A percentile compares a stretch with the other conserved stretches of the same genome.
Evolutionary conservation across 2,329 filamentous ascomycete genomes (phyloP).

Genomic region (Dactylonectria macrodidyma): DNA sequence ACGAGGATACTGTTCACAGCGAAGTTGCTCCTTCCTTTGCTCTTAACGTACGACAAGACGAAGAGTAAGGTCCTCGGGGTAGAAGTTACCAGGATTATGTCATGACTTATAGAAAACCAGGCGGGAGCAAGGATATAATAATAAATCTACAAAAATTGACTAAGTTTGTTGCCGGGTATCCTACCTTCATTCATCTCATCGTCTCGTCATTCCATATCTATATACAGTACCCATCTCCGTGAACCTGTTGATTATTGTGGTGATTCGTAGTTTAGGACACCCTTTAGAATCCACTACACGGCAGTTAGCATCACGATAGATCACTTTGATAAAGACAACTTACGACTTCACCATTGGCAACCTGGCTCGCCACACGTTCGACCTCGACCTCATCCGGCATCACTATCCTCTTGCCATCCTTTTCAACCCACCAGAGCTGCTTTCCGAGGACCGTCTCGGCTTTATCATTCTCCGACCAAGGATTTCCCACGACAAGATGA

Average conservation of each 20-base stretch:
- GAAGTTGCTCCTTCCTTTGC: too few species aligned
- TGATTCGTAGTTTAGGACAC: slow-evolving; percentile 62
- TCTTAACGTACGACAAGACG: too few species aligned
- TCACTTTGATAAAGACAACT: slow-evolving; percentile 43
- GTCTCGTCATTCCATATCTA: slow-evolving; percentile 31
- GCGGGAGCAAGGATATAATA: background rate
- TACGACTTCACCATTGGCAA: slow-evolving; percentile 88
- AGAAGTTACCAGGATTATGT: background rate
- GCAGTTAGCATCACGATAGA: slow-evolving; percentile 19
- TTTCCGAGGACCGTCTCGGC: slow-evolving; percentile 73
- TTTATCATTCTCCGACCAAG: slow-evolving; percentile 80
- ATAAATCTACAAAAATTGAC: background rate
- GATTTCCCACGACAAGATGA: slow-evolving; percentile 82
- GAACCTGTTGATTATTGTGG: background rate
- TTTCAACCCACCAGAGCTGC: slow-evolving; percentile 87
- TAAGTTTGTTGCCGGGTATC: slow-evolving; percentile 4
- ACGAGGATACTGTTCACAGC: too few species aligned
- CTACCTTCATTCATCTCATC: slow-evolving; percentile 22
- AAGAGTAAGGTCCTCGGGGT: too few species aligned
- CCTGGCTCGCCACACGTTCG: slow-evolving; percentile 78
- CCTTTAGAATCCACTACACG: slow-evolving; percentile 75
- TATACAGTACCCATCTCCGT: background rate
- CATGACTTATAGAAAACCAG: background rate
- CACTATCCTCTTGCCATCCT: slow-evolving; percentile 77
- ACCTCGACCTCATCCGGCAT: slow-evolving; percentile 88